These are phyloP conservation scores for Dipteronia dyeriana DNA, from an alignment of 345 rosid species.

Conservation along the genomic window DNA sequence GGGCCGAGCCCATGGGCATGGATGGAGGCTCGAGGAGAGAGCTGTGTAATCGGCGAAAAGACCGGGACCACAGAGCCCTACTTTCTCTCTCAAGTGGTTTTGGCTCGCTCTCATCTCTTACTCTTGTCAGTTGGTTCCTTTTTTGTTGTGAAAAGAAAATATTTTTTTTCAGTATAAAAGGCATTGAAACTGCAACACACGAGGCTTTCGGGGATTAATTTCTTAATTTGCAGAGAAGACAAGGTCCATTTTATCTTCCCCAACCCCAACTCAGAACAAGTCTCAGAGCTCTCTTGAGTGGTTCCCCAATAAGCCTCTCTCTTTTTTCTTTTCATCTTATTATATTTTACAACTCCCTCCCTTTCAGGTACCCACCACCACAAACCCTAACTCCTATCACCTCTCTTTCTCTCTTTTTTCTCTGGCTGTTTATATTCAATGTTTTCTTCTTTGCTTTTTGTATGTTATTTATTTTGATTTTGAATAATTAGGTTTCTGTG, in stretches of 20 bases:
- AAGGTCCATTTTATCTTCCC: neutral
- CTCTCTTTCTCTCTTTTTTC: neutral
- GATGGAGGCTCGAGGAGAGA: neutral
- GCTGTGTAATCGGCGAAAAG: conserved; percentile 21
- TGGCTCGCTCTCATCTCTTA: neutral
- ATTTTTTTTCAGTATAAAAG: neutral
- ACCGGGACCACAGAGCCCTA: conserved; percentile 29
- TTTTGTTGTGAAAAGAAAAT: neutral
- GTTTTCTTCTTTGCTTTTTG: too few species aligned
- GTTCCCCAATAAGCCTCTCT: too few species aligned
- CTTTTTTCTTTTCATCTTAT: too few species aligned
- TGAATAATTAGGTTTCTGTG: neutral
- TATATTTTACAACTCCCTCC: too few species aligned
- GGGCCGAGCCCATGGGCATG: neutral
- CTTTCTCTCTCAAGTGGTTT: conserved; percentile 12
- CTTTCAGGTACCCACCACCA: too few species aligned
- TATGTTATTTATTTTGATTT: too few species aligned
- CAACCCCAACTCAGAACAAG: neutral
- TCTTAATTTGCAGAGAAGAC: conserved; percentile 7
- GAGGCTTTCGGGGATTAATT: conserved; percentile 9
- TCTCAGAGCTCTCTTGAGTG: neutral
- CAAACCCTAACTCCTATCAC: neutral
- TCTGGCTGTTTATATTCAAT: too few species aligned
- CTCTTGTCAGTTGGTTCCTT: neutral
- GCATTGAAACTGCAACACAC: neutral